Conservation (phyloP, 441 rosid genomes). For the Eutrema salsugineum region DNA sequence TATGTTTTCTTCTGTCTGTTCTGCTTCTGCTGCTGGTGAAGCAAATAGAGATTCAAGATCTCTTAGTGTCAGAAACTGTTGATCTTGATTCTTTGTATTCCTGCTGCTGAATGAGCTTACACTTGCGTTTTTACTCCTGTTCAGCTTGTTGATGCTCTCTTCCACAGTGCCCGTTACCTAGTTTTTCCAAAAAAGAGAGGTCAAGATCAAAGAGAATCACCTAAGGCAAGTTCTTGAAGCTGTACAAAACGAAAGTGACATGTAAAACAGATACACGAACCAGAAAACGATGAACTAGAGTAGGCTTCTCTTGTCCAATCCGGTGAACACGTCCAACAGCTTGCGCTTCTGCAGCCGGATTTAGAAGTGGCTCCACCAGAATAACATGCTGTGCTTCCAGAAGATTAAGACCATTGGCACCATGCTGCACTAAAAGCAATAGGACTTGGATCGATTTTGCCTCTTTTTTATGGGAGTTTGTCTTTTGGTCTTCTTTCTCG, state of each 20-base stretch:
- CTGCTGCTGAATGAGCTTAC: conserved; percentile 65
- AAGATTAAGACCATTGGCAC: conserved; percentile 97
- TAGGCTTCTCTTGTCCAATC: conserved; percentile 77
- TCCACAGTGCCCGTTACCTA: conserved; percentile 87
- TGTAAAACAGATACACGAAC: conserved; percentile 40
- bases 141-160: conserved; percentile 90
- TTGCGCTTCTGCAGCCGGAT: conserved; percentile 98
- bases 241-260: background rate
- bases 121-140: conserved; percentile 62
- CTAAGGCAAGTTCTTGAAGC: background rate
- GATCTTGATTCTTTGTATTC: conserved; percentile 89
- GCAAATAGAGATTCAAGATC: conserved; percentile 79
- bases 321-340: conserved; percentile 95
- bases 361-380: conserved; percentile 91
- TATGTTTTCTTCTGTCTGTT: conserved; percentile 36
- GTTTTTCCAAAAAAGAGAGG: conserved; percentile 5
- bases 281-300: conserved; percentile 86
- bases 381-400: conserved; percentile 95
- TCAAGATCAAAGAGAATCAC: conserved; percentile 11
- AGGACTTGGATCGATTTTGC: conserved; percentile 59
- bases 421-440: conserved; percentile 87
- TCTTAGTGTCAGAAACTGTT: conserved; percentile 67
- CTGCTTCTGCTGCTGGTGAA: conserved; percentile 36
- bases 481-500: conserved; percentile 29
- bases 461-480: conserved; percentile 32